Conservation (phyloP, 1,284 basidiomycete species). For the Cutaneotrichosporon spelunceum region DNA sequence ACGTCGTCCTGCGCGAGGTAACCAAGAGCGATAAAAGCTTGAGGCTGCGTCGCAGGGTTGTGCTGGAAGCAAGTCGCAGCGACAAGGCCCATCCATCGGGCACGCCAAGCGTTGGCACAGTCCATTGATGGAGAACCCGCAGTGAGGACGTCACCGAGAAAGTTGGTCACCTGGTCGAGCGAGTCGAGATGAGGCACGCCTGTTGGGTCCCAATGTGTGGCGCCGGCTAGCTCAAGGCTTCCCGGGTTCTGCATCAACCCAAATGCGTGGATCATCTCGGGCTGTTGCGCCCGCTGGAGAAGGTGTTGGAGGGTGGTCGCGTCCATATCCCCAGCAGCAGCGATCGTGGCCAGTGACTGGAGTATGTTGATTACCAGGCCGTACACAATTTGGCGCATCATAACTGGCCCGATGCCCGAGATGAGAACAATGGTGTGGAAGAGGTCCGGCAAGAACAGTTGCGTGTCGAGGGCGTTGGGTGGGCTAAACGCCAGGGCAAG, state of each 20-base stretch:
- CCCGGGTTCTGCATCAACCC: conserved; percentile 57
- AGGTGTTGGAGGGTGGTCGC: conserved; percentile 51
- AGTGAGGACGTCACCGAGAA: conserved; percentile 65
- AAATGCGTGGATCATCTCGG: conserved; percentile 66
- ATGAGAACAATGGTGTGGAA: conserved; percentile 72
- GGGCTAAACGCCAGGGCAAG: conserved; percentile 68
- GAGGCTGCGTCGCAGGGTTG: conserved; percentile 81
- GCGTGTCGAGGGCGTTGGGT: conserved; percentile 62
- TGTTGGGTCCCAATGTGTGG: conserved; percentile 50
- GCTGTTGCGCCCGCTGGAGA: conserved; percentile 61
- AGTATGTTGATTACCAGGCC: conserved; percentile 75
- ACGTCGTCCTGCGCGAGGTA: conserved; percentile 69
- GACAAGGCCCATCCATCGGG: conserved; percentile 89
- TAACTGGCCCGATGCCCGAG: conserved; percentile 66
- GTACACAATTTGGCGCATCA: conserved; percentile 74
- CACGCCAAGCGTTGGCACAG: conserved; percentile 84
- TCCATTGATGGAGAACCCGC: conserved; percentile 63
- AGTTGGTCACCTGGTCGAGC: conserved; percentile 64
- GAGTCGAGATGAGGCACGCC: conserved; percentile 64
- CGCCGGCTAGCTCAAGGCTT: conserved; percentile 24
- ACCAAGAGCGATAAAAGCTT: conserved; percentile 82
- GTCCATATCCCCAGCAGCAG: conserved; percentile 41
- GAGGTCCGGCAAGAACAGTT: conserved; percentile 77
- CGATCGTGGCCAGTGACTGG: conserved; percentile 58
- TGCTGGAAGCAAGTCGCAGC: conserved; percentile 89